These are phyloP conservation scores for Blastobotrys niveus DNA, from an alignment of 1,139 yeast species.

Conservation along the genomic window DNA sequence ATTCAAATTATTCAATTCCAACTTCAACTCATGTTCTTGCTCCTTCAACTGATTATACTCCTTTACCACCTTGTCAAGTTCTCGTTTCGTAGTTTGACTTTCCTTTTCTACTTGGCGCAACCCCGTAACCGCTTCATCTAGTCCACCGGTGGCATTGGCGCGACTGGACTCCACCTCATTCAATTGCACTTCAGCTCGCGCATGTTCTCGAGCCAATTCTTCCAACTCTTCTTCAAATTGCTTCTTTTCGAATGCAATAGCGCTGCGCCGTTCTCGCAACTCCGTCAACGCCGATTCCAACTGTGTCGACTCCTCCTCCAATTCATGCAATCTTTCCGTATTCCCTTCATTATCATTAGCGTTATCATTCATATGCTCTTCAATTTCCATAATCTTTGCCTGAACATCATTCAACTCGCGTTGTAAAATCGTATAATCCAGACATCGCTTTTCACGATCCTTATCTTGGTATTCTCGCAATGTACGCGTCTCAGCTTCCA, in stretches of 20 bases:
- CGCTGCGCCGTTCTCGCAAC: conserved; percentile 36
- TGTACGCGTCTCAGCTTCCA: conserved; percentile 76
- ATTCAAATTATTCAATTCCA: conserved; percentile 42
- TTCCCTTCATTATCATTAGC: conserved; percentile 13
- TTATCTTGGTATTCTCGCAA: conserved; percentile 61
- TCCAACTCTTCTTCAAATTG: conserved; percentile 47
- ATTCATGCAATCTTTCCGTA: conserved; percentile 33
- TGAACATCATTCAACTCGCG: conserved; percentile 64
- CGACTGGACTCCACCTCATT: conserved; percentile 25
- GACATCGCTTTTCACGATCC: conserved; percentile 63
- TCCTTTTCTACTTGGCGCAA: conserved; percentile 38
- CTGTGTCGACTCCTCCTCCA: conserved; percentile 46
- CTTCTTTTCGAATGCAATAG: conserved; percentile 40
- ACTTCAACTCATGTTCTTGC: conserved; percentile 42
- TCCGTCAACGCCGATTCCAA: conserved; percentile 46
- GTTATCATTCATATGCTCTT: conserved; percentile 40
- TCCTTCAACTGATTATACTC: conserved; percentile 33
- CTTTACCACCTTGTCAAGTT: conserved; percentile 19
- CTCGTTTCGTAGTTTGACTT: conserved; percentile 14
- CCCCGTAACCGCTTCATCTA: conserved; percentile 27
- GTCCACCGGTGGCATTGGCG: conserved; percentile 10
- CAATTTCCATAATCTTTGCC: conserved; percentile 55
- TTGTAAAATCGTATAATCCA: conserved; percentile 72
- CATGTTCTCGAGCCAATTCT: conserved; percentile 34
- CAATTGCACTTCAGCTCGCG: conserved; percentile 33